Conservation (phyloP, 2,329 filamentous ascomycete species). For the Camillea tinctor region DNA sequence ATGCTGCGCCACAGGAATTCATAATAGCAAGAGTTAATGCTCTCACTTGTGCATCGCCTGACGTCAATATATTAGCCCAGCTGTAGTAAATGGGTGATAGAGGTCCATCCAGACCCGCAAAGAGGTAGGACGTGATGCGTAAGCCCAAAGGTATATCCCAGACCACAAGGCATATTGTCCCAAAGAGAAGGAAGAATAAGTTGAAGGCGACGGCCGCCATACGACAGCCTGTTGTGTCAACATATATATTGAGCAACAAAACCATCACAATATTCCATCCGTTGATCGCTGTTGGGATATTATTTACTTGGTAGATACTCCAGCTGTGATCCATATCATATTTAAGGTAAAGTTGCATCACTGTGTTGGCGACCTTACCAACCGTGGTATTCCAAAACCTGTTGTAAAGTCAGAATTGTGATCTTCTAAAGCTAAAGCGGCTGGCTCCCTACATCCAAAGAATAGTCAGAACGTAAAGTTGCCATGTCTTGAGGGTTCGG, state of each 20-base stretch:
- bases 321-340: constrained; percentile 26
- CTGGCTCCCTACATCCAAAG: constrained; percentile 25
- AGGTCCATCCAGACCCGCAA: constrained; percentile 36
- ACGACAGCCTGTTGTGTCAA: constrained; percentile 33
- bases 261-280: constrained; percentile 31
- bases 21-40: constrained; percentile 36
- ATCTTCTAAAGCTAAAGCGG: neutral
- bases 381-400: constrained; percentile 30
- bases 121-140: constrained; percentile 34
- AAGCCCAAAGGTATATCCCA: constrained; percentile 35
- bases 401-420: neutral
- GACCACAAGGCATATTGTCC: constrained; percentile 31
- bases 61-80: constrained; percentile 36
- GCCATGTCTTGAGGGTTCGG: constrained; percentile 23
- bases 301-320: constrained; percentile 31
- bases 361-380: constrained; percentile 29
- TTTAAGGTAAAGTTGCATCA: constrained; percentile 29
- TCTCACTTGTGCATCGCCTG: constrained; percentile 34
- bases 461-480: constrained; percentile 28
- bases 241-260: constrained; percentile 25
- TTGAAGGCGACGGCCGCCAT: constrained; percentile 33
- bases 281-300: constrained; percentile 31
- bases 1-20: constrained; percentile 34
- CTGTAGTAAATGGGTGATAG: constrained; percentile 35
- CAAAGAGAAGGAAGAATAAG: constrained; percentile 30